phyloP scores from a whole-genome alignment of 345 rosid genomes.

The Balakata baccata region DNA sequence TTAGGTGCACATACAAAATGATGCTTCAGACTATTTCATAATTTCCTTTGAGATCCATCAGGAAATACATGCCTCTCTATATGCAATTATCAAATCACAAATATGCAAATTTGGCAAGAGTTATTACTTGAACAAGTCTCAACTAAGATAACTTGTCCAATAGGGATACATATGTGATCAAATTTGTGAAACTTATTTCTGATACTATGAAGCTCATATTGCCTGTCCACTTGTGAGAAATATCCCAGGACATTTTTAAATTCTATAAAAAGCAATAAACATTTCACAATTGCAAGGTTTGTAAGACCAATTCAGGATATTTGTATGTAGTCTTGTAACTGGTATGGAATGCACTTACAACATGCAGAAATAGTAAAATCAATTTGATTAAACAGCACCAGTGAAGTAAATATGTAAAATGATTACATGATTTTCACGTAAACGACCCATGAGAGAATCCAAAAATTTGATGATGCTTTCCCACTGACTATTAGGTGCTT shows the following conservation, averaged over 20 bases:
- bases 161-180: background rate
- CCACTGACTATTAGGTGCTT: slow-evolving; percentile 68
- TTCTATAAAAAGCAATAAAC: background rate
- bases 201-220: background rate
- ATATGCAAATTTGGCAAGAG: background rate
- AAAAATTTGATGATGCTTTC: slow-evolving; percentile 83
- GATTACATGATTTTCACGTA: slow-evolving; percentile 75
- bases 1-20: background rate
- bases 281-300: slow-evolving; percentile 2
- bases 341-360: background rate
- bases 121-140: background rate
- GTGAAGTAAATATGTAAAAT: background rate
- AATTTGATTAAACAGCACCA: background rate
- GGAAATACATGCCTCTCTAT: background rate
- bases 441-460: slow-evolving; percentile 77
- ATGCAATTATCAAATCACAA: background rate
- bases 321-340: background rate
- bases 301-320: background rate
- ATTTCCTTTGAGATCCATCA: background rate
- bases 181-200: background rate
- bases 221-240: background rate
- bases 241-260: background rate
- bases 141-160: background rate
- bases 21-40: background rate
- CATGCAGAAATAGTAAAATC: background rate